These are phyloP conservation scores for Apostasia ramifera DNA, from an alignment of 106 monocot genomes.

Conservation along the genomic window DNA sequence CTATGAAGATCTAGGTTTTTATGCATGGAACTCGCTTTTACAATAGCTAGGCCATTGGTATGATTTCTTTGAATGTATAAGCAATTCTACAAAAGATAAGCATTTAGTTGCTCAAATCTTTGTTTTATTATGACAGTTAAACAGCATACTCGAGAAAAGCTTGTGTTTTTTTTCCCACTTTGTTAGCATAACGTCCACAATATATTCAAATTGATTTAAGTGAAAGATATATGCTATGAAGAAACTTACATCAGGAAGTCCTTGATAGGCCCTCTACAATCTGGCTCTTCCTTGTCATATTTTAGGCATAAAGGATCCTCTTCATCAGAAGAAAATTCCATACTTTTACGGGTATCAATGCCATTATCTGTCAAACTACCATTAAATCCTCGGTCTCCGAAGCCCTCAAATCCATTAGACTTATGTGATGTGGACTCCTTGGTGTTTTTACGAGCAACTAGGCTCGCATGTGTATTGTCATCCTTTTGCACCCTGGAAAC, in stretches of 20 bases:
- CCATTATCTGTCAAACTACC: conserved; percentile 17
- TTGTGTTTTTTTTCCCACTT: background rate
- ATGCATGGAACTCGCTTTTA: no score
- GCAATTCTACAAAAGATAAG: no score
- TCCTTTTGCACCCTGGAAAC: conserved; percentile 8
- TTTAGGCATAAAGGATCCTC: conserved; percentile 56
- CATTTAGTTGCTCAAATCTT: no score
- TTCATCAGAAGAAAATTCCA: conserved; percentile 49
- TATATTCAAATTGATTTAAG: background rate
- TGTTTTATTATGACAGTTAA: no score
- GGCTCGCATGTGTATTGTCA: conserved; percentile 32
- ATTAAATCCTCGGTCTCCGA: conserved; percentile 28
- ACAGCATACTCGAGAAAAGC: background rate
- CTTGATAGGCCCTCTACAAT: conserved; percentile 67
- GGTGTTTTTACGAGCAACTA: conserved; percentile 22
- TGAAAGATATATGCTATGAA: background rate
- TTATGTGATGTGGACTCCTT: conserved; percentile 35
- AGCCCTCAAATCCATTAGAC: conserved; percentile 17
- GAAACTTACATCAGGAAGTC: conserved; percentile 67
- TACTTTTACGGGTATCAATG: conserved; percentile 25
- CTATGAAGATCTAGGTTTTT: no score
- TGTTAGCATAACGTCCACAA: background rate
- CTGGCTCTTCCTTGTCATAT: conserved; percentile 74
- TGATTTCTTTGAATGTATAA: no score
- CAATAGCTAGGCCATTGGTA: no score